phyloP scores from a whole-genome alignment of 495 filamentous ascomycete genomes.

The Xylaria venustula region DNA sequence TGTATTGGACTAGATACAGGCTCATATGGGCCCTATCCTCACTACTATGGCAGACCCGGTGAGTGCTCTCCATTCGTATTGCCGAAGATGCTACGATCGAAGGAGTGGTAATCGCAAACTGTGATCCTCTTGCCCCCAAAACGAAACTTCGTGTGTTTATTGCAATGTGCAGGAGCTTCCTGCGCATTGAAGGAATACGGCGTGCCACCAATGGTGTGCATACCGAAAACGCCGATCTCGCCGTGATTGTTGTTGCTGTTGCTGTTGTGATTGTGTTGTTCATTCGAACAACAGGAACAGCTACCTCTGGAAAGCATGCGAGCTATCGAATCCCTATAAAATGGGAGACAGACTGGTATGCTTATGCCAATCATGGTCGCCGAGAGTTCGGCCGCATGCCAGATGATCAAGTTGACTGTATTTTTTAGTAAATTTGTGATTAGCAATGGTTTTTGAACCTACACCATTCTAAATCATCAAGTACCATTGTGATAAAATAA shows the following conservation, averaged over 20 bases:
- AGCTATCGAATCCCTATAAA: background rate
- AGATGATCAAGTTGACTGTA: background rate
- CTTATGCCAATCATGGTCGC: slow-evolving; percentile 4
- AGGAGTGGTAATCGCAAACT: no score
- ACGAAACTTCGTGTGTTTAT: background rate
- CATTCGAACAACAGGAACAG: background rate
- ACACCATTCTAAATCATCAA: no score
- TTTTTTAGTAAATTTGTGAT: background rate
- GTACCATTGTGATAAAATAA: no score
- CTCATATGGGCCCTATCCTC: no score
- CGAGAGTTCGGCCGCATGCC: slow-evolving; percentile 4
- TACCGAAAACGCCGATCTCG: background rate
- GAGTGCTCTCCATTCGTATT: no score
- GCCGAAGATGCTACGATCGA: no score
- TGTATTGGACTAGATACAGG: no score
- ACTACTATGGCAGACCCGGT: no score
- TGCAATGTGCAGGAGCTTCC: background rate
- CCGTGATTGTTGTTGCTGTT: background rate
- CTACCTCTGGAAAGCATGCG: background rate
- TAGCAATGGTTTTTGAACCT: no score
- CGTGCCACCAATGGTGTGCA: background rate
- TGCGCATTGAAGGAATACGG: background rate
- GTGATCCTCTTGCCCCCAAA: no score
- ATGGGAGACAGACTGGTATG: slow-evolving; percentile 1
- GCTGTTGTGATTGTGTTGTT: background rate